Conservation (phyloP, 129 eudicot species). For the Flaveria robusta region DNA sequence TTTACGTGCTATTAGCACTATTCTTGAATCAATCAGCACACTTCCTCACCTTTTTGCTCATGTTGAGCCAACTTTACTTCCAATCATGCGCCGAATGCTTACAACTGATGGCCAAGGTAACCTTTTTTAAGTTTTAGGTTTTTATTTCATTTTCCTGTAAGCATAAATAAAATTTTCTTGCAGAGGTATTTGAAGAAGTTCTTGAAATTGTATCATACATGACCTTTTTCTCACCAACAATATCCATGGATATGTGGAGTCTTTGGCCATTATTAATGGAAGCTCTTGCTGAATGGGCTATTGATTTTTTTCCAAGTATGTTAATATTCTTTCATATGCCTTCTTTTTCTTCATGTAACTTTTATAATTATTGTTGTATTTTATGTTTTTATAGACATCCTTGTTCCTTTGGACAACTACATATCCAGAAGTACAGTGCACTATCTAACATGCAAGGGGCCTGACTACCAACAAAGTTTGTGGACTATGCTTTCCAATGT, state of each 20-base stretch:
- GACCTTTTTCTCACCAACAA: conserved; percentile 88
- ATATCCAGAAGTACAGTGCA: conserved; percentile 80
- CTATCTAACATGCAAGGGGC: conserved; percentile 80
- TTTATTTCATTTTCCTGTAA: background rate
- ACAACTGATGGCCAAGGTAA: conserved; percentile 98
- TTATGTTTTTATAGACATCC: conserved; percentile 55
- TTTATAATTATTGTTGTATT: background rate
- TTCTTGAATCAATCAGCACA: conserved; percentile 87
- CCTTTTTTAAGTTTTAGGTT: background rate
- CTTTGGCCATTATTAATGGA: conserved; percentile 92
- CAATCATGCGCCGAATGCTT: conserved; percentile 90
- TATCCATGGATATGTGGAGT: conserved; percentile 95
- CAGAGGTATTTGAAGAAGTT: conserved; percentile 96
- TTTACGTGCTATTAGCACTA: conserved; percentile 90
- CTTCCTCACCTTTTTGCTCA: conserved; percentile 78
- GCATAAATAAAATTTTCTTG: conserved; percentile 7
- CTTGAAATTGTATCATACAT: conserved; percentile 90
- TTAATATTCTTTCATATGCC: background rate
- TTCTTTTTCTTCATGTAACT: background rate
- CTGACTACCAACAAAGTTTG: conserved; percentile 90
- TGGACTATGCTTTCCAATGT: conserved; percentile 86
- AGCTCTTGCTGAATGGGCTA: conserved; percentile 92
- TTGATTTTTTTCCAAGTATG: conserved; percentile 94
- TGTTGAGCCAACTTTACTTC: conserved; percentile 82
- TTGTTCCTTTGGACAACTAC: conserved; percentile 89